Evolutionary conservation across 164 flowering plant species (phyloP).

Genomic region (Macadamia tetraphylla): DNA sequence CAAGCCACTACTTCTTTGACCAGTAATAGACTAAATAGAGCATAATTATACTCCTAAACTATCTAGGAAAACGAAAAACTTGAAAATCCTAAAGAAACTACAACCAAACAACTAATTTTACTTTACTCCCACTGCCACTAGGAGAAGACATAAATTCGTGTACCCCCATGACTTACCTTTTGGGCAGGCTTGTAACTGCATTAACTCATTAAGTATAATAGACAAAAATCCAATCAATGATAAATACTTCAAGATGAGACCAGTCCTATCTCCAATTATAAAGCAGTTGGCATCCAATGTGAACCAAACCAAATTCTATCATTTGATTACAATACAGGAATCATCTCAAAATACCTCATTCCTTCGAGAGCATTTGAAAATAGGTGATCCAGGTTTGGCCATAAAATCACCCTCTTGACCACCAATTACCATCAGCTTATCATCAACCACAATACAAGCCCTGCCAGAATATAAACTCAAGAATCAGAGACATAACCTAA

Average conservation of each 20-base stretch:
- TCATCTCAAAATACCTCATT: constrained; percentile 57
- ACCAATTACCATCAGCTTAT: constrained; percentile 73
- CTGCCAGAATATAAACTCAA: constrained; percentile 27
- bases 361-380: constrained; percentile 91
- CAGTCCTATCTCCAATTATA: no score
- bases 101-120: no score
- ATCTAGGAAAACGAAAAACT: no score
- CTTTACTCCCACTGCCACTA: no score
- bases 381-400: constrained; percentile 97
- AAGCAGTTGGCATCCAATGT: neutral
- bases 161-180: no score
- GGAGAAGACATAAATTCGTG: no score
- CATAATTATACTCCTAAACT: no score
- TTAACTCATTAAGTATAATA: neutral
- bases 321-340: neutral
- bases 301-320: neutral
- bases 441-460: constrained; percentile 74
- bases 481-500: neutral
- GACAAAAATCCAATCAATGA: neutral
- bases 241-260: no score
- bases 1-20: no score
- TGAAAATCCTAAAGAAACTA: no score
- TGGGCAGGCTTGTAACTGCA: no score
- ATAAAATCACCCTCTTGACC: constrained; percentile 99
- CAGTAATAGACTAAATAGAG: no score